A percentile compares a stretch with the other conserved stretches of the same genome.
phyloP scores from a whole-genome alignment of 2,329 filamentous ascomycete species.

The Podosphaera leucotricha region DNA sequence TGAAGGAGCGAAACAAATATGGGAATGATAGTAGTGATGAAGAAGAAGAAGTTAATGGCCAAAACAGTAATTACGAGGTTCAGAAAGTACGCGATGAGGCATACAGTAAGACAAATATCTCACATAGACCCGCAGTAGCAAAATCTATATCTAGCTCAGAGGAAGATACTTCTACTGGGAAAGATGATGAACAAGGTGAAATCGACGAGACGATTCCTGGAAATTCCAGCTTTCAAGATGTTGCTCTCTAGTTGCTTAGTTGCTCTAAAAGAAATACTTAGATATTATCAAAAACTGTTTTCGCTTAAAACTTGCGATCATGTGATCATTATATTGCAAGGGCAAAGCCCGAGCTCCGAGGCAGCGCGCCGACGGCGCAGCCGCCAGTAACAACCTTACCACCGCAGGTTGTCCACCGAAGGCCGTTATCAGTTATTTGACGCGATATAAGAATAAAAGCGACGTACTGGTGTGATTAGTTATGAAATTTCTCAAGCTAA shows the following conservation, averaged over 20 bases:
- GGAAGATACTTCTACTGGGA: conserved; percentile 3
- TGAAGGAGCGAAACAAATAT: conserved; percentile 10
- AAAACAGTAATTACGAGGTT: background rate
- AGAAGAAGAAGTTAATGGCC: background rate
- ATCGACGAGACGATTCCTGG: conserved; percentile 23
- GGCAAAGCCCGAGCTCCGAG: too few relatives aligned
- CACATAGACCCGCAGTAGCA: background rate
- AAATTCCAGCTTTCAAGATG: conserved; percentile 39
- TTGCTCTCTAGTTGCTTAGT: conserved; percentile 24
- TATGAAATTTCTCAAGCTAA: too few relatives aligned
- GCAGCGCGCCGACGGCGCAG: too few relatives aligned
- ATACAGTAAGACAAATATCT: background rate
- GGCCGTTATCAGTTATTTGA: too few relatives aligned
- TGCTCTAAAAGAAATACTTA: too few relatives aligned
- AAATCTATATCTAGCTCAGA: background rate
- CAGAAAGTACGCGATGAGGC: background rate
- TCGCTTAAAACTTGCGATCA: too few relatives aligned
- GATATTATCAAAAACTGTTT: too few relatives aligned
- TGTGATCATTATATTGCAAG: too few relatives aligned
- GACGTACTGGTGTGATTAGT: too few relatives aligned
- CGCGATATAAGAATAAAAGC: too few relatives aligned
- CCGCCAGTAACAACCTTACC: too few relatives aligned
- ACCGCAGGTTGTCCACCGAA: too few relatives aligned
- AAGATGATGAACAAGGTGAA: conserved; percentile 12
- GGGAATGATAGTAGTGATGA: conserved; percentile 9